phyloP scores from a whole-genome alignment of 768 basidiomycete genomes.

The Xerocomus potaroensis region DNA sequence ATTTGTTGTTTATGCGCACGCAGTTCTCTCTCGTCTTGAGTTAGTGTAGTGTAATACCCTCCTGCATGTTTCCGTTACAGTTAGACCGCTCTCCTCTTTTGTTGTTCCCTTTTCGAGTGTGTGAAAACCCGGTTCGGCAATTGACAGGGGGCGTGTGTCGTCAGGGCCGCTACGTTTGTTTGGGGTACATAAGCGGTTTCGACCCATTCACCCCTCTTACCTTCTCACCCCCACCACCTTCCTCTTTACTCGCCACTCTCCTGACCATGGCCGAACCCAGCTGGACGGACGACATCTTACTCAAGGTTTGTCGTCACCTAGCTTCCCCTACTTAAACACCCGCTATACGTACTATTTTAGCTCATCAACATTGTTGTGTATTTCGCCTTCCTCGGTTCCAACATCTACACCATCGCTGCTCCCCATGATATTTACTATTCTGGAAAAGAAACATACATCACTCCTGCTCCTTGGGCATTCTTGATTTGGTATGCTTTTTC shows the following conservation, averaged over 20 bases:
- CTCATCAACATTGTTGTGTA: conserved; percentile 81
- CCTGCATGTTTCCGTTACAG: too few species aligned
- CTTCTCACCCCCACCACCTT: neutral
- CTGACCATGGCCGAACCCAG: conserved; percentile 50
- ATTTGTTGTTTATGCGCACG: conserved; percentile 7
- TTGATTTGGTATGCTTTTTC: conserved; percentile 65
- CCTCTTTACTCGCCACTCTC: too few species aligned
- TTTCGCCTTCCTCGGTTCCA: conserved; percentile 83
- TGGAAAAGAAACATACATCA: conserved; percentile 87
- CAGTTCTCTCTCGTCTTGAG: too few species aligned
- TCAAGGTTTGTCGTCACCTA: conserved; percentile 58
- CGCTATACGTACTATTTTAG: conserved; percentile 27
- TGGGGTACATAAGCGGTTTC: conserved; percentile 32
- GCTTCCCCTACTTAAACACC: neutral
- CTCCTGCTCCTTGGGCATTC: conserved; percentile 92
- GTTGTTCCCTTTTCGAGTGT: conserved; percentile 18
- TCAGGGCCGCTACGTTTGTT: conserved; percentile 11
- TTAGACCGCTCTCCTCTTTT: too few species aligned
- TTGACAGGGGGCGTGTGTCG: conserved; percentile 14
- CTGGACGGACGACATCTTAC: conserved; percentile 77
- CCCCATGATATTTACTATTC: conserved; percentile 67
- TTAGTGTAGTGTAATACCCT: conserved; percentile 31
- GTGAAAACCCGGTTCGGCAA: conserved; percentile 10
- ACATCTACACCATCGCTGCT: conserved; percentile 80
- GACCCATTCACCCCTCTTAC: conserved; percentile 8